Conservation (phyloP, 192 early-diverging fungal species). For the Podila horticola region DNA sequence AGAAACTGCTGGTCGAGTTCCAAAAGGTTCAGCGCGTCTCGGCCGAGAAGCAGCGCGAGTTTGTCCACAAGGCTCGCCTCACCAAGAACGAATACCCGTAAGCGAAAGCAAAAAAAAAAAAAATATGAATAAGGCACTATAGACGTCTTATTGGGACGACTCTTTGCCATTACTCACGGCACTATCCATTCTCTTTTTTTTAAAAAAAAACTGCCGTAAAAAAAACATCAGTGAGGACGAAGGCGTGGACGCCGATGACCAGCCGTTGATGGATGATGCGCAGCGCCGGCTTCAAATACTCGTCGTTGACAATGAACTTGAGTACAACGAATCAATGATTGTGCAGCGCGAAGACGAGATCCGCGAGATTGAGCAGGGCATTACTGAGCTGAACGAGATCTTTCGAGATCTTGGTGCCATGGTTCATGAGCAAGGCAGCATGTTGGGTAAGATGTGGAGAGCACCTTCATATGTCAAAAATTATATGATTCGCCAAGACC, state of each 20-base stretch:
- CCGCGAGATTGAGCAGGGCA: slow-evolving; percentile 91
- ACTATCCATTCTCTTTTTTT: neutral
- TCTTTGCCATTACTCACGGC: neutral
- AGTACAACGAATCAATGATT: slow-evolving; percentile 95
- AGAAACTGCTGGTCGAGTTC: slow-evolving; percentile 89
- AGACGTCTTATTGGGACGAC: too few relatives aligned
- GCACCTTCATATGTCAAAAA: neutral
- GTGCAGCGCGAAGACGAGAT: slow-evolving; percentile 94
- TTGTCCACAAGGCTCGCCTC: slow-evolving; percentile 78
- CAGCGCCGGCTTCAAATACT: slow-evolving; percentile 71
- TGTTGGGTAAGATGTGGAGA: slow-evolving; percentile 71
- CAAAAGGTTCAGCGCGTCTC: slow-evolving; percentile 87
- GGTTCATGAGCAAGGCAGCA: slow-evolving; percentile 94
- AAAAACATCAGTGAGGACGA: slow-evolving; percentile 53
- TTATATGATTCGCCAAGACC: neutral
- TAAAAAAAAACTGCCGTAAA: neutral
- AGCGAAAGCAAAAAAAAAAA: neutral
- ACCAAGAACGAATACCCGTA: slow-evolving; percentile 49
- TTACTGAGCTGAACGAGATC: slow-evolving; percentile 95
- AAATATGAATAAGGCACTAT: too few relatives aligned
- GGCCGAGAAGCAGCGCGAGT: slow-evolving; percentile 87
- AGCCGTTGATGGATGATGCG: slow-evolving; percentile 68
- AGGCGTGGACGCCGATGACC: slow-evolving; percentile 51
- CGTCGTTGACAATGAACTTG: slow-evolving; percentile 89
- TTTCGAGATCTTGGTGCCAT: slow-evolving; percentile 96